Base-by-base conservation (phyloP, 2,329 filamentous ascomycete species). In the Annulohypoxylon truncatum region DNA sequence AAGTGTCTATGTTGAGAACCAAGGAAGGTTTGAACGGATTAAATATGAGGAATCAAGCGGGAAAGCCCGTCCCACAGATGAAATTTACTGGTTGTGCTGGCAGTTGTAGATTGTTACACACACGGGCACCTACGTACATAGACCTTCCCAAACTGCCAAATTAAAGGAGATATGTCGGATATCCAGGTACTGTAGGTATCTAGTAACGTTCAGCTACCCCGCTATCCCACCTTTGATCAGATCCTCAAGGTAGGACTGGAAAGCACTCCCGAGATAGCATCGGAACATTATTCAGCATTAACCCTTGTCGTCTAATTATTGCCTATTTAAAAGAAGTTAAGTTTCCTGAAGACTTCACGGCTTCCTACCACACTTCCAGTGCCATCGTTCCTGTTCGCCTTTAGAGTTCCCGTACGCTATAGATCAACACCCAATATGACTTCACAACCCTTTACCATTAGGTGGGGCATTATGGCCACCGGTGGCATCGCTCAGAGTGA, bases 401-500 rank as follows among this genome's bases (percentile, higher is more conserved):
- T 15, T 1, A 10, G 44, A 5, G 22, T 22, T 33, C 8, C 35
- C 66, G 60, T 71, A 42, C 13, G 6, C 22, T 38, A 51, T 10
- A 42, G 8, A n/a, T 33, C 10, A 55, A 29, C 54, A 58, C 35
- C 67, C 74, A 76, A 66, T 9, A 83, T 83, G 81, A 75, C 82
- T 67, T 61, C 72, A 55, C 64, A 73, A 74, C 82, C 85, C 3
- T 83, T 81, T 71, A 84, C 81, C 46, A 64, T 87, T 60, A 83
- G 80, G 79, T 89, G 86, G 86, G 86, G 86, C 70, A 88, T 89
- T 76, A 79, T 89, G 79, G 86, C 86, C 76, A 89, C 86, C 0
- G 86, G 86, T 56, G 80, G 84, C 71, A 88, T 89, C 73, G 86
- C 86, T 42, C 81, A 85, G 74, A 83, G 85, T 87, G 67, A 75